Conservation (phyloP, 2,329 filamentous ascomycete genomes). For the Beauveria caledonica region DNA sequence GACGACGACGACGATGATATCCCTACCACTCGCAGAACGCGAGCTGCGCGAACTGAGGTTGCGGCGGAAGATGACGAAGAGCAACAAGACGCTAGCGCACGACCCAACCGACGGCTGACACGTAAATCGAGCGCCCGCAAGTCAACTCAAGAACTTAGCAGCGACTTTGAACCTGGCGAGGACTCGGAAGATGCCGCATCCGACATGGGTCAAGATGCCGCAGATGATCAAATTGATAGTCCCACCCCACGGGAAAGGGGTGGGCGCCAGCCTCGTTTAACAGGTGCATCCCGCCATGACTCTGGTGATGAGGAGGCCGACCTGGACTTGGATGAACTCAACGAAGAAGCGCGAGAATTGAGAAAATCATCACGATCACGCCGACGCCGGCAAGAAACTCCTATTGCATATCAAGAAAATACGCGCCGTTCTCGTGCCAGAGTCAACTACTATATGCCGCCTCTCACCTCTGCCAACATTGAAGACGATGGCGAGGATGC, state of each 20-base stretch:
- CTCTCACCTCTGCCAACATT: slow-evolving; percentile 51
- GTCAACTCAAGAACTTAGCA: slow-evolving; percentile 46
- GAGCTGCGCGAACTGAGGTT: slow-evolving; percentile 27
- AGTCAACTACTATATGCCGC: slow-evolving; percentile 81
- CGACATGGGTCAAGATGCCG: slow-evolving; percentile 30
- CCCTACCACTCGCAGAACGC: slow-evolving; percentile 39
- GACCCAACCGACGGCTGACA: slow-evolving; percentile 37
- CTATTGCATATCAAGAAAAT: slow-evolving; percentile 51
- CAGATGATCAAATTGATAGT: slow-evolving; percentile 38
- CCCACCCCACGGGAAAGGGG: slow-evolving; percentile 42
- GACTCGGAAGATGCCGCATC: slow-evolving; percentile 48
- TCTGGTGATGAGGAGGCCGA: slow-evolving; percentile 51
- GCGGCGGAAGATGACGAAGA: slow-evolving; percentile 23
- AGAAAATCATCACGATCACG: slow-evolving; percentile 45
- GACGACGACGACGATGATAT: slow-evolving; percentile 40
- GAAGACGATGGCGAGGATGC: slow-evolving; percentile 65
- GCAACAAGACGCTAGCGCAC: slow-evolving; percentile 21
- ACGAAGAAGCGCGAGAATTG: slow-evolving; percentile 57
- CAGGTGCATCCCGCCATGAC: slow-evolving; percentile 40
- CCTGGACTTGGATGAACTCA: slow-evolving; percentile 55
- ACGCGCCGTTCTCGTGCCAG: slow-evolving; percentile 45
- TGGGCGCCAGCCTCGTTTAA: slow-evolving; percentile 31
- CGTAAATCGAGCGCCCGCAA: slow-evolving; percentile 36
- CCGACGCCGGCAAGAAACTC: slow-evolving; percentile 42
- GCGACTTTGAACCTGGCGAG: slow-evolving; percentile 53